These are phyloP conservation scores for maize (Zea mays) DNA, from an alignment of 176 grass and related monocot species.

Conservation along the genomic window Zm-B73-REFERENCE-NAM-5.0 NC_050100.1:30175501-30176000, in stretches of 20 bases:
- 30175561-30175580: conserved; percentile 43
- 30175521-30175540: conserved; percentile 90
- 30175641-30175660: background rate
- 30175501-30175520: conserved; percentile 92
- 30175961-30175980: no score
- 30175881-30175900: background rate
- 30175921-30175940: background rate
- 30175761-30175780: background rate
- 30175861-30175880: background rate
- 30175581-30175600: conserved; percentile 34
- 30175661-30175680: no score
- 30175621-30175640: conserved; percentile 17
- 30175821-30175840: no score
- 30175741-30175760: background rate
- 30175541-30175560: conserved; percentile 91
- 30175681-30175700: background rate
- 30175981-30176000: background rate
- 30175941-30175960: no score
- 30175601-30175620: background rate
- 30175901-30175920: background rate
- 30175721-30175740: background rate
- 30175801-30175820: background rate
- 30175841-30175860: background rate
- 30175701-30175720: background rate
- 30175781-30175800: background rate